Conservation (phyloP, 305 asterid genomes). For the Rubia tinctorum region DNA sequence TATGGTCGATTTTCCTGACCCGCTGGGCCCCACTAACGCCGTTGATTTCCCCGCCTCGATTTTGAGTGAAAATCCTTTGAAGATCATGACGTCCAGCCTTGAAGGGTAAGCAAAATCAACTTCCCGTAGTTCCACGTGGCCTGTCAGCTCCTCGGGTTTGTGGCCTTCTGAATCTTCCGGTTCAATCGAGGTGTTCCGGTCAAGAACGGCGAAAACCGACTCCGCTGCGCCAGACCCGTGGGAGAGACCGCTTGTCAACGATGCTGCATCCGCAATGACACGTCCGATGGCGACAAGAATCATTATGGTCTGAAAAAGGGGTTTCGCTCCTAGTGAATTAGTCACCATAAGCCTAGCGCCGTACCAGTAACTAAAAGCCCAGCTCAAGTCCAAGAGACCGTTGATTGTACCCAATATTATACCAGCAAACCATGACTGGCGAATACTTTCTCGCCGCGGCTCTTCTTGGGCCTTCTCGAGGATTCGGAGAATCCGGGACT, state of each 20-base stretch:
- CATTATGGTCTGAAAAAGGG: slow-evolving; percentile 63
- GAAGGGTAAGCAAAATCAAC: slow-evolving; percentile 80
- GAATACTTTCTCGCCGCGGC: slow-evolving; percentile 59
- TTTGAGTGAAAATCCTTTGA: slow-evolving; percentile 55
- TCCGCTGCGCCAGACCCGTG: slow-evolving; percentile 72
- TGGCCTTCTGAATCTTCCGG: slow-evolving; percentile 64
- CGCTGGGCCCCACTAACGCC: slow-evolving; percentile 91
- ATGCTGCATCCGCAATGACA: slow-evolving; percentile 87
- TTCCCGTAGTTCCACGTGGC: slow-evolving; percentile 49
- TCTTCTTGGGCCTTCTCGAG: slow-evolving; percentile 70
- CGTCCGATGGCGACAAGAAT: slow-evolving; percentile 83
- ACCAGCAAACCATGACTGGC: slow-evolving; percentile 90
- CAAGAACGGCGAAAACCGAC: slow-evolving; percentile 74
- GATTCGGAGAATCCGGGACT: slow-evolving; percentile 64
- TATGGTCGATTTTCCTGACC: slow-evolving; percentile 85
- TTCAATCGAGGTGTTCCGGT: slow-evolving; percentile 62
- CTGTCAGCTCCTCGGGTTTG: slow-evolving; percentile 47
- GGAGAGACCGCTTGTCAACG: slow-evolving; percentile 85
- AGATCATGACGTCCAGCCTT: slow-evolving; percentile 50
- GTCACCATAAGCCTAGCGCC: slow-evolving; percentile 74
- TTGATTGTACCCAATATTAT: slow-evolving; percentile 77
- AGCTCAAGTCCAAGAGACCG: slow-evolving; percentile 66
- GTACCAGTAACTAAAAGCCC: slow-evolving; percentile 87
- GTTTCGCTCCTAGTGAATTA: slow-evolving; percentile 58
- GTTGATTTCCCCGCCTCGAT: slow-evolving; percentile 74